Percentiles rank a stretch among this genome's conserved stretches.
phyloP scores from a whole-genome alignment of 208 protist species.

The Trypanosoma rangeli region DNA sequence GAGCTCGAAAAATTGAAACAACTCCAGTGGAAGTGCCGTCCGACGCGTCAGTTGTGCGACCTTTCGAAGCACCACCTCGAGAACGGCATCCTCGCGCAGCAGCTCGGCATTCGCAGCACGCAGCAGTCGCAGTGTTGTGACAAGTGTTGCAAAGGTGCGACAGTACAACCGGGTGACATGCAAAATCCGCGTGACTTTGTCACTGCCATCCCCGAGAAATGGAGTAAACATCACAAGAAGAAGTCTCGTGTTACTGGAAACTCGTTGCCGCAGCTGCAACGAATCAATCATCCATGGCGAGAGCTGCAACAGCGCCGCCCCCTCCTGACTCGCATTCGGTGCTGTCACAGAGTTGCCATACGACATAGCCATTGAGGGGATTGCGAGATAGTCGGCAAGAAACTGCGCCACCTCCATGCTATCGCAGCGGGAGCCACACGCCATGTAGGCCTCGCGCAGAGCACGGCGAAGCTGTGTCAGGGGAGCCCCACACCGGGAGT shows the following conservation, averaged over 20 bases:
- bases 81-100: slow-evolving; percentile 6
- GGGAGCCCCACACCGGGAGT: not conserved
- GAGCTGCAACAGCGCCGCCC: not conserved
- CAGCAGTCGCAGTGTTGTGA: slow-evolving; percentile 13
- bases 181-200: slow-evolving; percentile 7
- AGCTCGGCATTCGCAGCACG: slow-evolving; percentile 5
- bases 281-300: slow-evolving; percentile 24
- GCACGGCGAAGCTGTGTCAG: not conserved
- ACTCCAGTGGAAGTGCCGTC: slow-evolving; percentile 21
- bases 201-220: not conserved
- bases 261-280: slow-evolving; percentile 17
- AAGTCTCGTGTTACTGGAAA: slow-evolving; percentile 9
- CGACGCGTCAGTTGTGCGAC: slow-evolving; percentile 26
- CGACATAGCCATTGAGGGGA: not conserved
- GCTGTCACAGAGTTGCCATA: not conserved
- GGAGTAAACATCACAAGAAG: slow-evolving; percentile 18
- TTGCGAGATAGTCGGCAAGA: slow-evolving; percentile 4
- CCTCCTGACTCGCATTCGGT: too few relatives aligned
- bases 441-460: slow-evolving; percentile 8
- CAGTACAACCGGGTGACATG: slow-evolving; percentile 23
- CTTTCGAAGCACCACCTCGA: slow-evolving; percentile 28
- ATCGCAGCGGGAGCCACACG: slow-evolving; percentile 9
- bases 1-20: slow-evolving; percentile 30
- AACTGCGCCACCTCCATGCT: slow-evolving; percentile 27
- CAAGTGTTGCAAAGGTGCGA: slow-evolving; percentile 30